A percentile compares a stretch with the other conserved stretches of the same genome.
phyloP scores from a whole-genome alignment of 2,329 filamentous ascomycete genomes.

The Aspergillus phoenicis region DNA sequence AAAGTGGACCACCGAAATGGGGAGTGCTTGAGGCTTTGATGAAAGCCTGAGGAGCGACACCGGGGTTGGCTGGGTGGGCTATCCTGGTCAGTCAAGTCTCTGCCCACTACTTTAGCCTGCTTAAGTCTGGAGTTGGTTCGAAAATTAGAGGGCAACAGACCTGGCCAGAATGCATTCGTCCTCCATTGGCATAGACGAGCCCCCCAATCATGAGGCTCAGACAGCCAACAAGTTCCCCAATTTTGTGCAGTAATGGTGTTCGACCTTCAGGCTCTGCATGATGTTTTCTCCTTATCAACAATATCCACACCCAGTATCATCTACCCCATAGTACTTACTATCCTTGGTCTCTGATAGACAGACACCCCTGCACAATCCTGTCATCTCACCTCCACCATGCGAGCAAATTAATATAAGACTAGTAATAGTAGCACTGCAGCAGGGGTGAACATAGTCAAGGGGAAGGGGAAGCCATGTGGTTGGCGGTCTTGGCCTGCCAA shows the following conservation, averaged over 20 bases:
- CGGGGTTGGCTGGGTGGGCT: background rate
- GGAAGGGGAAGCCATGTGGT: background rate
- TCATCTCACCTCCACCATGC: background rate
- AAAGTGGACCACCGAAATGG: background rate
- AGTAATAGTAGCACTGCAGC: background rate
- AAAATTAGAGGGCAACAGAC: background rate
- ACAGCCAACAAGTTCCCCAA: background rate
- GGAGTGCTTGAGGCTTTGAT: conserved; percentile 4
- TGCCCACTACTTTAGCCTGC: conserved; percentile 2
- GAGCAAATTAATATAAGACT: background rate
- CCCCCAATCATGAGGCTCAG: conserved; percentile 1
- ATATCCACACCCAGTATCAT: background rate
- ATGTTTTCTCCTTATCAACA: conserved; percentile 1
- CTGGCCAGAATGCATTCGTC: background rate
- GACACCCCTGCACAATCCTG: background rate
- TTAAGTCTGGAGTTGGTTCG: background rate
- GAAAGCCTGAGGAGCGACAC: conserved; percentile 3
- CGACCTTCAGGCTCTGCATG: background rate
- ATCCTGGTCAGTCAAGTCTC: background rate
- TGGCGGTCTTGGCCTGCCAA: background rate
- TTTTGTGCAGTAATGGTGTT: background rate
- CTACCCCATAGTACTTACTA: background rate
- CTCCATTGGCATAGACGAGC: background rate
- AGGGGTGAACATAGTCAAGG: background rate
- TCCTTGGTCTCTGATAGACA: background rate